Percentiles rank a stretch among this genome's conserved stretches.
phyloP scores from a whole-genome alignment of 2,329 filamentous ascomycete genomes.

The Neopestalotiopsis sp. region DNA sequence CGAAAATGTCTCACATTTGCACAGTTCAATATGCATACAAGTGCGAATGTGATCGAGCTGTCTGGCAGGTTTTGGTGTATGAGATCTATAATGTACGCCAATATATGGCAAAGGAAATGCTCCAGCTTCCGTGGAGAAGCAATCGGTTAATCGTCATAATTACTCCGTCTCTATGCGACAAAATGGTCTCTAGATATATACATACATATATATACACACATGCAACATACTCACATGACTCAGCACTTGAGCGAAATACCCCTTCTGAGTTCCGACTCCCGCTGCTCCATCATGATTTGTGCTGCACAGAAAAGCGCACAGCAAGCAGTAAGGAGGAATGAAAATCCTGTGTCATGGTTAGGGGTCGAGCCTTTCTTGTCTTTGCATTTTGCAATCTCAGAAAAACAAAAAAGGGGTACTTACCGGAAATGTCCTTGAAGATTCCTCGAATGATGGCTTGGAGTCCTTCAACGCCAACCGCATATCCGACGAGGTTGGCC shows the following conservation, averaged over 20 bases:
- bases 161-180: neutral
- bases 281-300: conserved; percentile 96
- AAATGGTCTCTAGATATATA: neutral
- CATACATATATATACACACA: conserved; percentile 7
- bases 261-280: conserved; percentile 81
- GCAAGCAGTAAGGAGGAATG: conserved; percentile 76
- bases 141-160: neutral
- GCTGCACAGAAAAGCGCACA: conserved; percentile 80
- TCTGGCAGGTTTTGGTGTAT: neutral
- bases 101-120: neutral
- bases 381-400: conserved; percentile 26
- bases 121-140: neutral
- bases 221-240: neutral
- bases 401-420: conserved; percentile 28
- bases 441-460: conserved; percentile 78
- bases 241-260: conserved; percentile 48
- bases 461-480: conserved; percentile 87
- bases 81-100: neutral
- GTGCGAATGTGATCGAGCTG: neutral
- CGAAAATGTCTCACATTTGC: no score
- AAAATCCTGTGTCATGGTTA: conserved; percentile 55
- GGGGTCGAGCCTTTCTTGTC: neutral
- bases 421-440: conserved; percentile 74
- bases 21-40: neutral
- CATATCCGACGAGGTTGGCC: conserved; percentile 94